Conservation (phyloP, 305 asterid species). For the Withania somnifera region DNA sequence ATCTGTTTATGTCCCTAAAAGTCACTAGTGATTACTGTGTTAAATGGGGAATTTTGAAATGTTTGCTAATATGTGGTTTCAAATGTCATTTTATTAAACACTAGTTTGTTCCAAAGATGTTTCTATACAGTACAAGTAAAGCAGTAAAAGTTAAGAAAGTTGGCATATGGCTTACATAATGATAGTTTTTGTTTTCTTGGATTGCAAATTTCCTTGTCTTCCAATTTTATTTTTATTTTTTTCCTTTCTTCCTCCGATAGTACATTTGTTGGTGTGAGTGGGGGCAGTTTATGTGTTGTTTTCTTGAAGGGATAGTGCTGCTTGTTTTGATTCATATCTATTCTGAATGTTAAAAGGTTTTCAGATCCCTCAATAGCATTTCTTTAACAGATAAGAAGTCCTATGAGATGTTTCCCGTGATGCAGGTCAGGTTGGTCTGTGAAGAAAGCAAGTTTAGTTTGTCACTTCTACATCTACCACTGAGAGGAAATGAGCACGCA, state of each 20-base stretch:
- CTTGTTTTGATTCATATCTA: slow-evolving; percentile 26
- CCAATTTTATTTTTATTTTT: not conserved
- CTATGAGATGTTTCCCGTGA: slow-evolving; percentile 32
- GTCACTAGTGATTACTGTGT: slow-evolving; percentile 4
- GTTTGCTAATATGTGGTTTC: slow-evolving; percentile 11
- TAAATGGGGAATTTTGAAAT: slow-evolving; percentile 5
- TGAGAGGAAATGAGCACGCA: slow-evolving; percentile 41
- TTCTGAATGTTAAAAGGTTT: slow-evolving; percentile 19
- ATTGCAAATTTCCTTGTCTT: slow-evolving; percentile 21
- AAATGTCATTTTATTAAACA: slow-evolving; percentile 13
- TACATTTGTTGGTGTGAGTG: slow-evolving; percentile 70
- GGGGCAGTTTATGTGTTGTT: slow-evolving; percentile 66
- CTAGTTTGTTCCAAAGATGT: slow-evolving; percentile 25
- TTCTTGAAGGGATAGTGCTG: slow-evolving; percentile 58
- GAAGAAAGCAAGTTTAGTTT: not conserved
- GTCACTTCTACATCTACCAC: not conserved
- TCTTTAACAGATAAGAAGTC: slow-evolving; percentile 14
- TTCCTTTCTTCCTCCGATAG: slow-evolving; percentile 7
- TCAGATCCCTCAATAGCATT: slow-evolving; percentile 8
- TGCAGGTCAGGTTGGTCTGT: not conserved
- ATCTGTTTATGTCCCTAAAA: not conserved
- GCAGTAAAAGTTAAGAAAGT: slow-evolving; percentile 37
- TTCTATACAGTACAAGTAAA: slow-evolving; percentile 19
- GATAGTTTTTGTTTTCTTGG: slow-evolving; percentile 1
- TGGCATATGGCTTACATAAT: slow-evolving; percentile 27